phyloP scores from a whole-genome alignment of 192 early-diverging fungal species.

The Irineochytrium annulatum region DNA sequence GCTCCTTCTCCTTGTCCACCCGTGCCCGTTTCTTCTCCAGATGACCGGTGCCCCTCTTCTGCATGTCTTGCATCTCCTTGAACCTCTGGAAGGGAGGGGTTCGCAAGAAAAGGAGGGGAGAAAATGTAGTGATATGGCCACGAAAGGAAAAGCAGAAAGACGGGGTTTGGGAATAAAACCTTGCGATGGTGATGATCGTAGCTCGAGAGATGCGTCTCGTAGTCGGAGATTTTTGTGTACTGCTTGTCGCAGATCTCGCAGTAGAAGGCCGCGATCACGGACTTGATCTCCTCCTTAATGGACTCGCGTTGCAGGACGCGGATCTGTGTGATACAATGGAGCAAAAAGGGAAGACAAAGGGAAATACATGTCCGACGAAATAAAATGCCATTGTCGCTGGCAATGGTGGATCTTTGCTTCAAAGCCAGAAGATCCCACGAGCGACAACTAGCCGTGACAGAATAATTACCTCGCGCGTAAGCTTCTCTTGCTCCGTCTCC shows the following conservation, averaged over 20 bases:
- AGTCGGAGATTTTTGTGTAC: slow-evolving; percentile 70
- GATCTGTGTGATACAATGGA: slow-evolving; percentile 24
- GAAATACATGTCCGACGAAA: slow-evolving; percentile 1
- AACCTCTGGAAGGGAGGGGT: slow-evolving; percentile 50
- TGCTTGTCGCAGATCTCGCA: slow-evolving; percentile 77
- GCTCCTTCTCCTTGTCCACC: slow-evolving; percentile 54
- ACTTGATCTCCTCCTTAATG: slow-evolving; percentile 58
- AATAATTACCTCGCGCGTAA: slow-evolving; percentile 46
- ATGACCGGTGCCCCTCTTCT: slow-evolving; percentile 27
- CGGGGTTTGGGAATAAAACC: slow-evolving; percentile 27
- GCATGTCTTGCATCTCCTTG: slow-evolving; percentile 70
- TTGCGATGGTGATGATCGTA: slow-evolving; percentile 81
- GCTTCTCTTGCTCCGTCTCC: slow-evolving; percentile 58
- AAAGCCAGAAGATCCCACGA: not conserved
- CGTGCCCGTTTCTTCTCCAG: slow-evolving; percentile 49
- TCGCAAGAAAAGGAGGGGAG: not conserved
- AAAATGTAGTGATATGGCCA: not conserved
- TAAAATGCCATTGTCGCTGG: slow-evolving; percentile 4
- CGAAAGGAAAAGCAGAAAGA: not conserved
- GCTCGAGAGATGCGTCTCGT: slow-evolving; percentile 68
- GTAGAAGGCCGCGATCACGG: slow-evolving; percentile 63
- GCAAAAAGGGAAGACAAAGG: slow-evolving; percentile 13
- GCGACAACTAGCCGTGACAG: not conserved
- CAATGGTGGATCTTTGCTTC: not conserved
- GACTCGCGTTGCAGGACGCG: slow-evolving; percentile 42